These are phyloP conservation scores for Fusarium compactum DNA, from an alignment of 2,329 filamentous ascomycete genomes.

Conservation along the genomic window DNA sequence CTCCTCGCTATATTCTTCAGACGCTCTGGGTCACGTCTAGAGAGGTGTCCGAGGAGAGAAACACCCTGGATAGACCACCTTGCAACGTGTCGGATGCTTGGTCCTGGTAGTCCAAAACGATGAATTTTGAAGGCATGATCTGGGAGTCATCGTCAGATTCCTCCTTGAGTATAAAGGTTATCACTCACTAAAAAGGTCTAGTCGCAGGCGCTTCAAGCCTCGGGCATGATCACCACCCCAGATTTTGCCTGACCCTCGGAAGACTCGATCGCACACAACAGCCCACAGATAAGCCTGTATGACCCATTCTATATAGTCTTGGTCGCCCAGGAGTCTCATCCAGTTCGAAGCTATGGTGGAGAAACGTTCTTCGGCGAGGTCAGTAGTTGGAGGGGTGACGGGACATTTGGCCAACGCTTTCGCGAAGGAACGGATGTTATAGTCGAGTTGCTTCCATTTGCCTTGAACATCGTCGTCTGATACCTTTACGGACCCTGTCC, in stretches of 20 bases:
- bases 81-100: too few species aligned
- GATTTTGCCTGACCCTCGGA: neutral
- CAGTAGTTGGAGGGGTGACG: neutral
- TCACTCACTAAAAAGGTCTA: neutral
- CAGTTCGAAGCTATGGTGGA: neutral
- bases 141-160: too few species aligned
- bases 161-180: too few species aligned
- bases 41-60: too few species aligned
- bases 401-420: neutral
- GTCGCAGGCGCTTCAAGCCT: neutral
- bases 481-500: neutral
- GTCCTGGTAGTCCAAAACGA: too few species aligned
- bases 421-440: conserved; percentile 6
- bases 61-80: too few species aligned
- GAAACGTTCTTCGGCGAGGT: fast-evolving
- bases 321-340: neutral
- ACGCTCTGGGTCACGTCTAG: too few species aligned
- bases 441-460: conserved; percentile 14
- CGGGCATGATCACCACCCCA: neutral
- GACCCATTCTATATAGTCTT: neutral
- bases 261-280: neutral
- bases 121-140: too few species aligned
- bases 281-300: neutral
- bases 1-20: too few species aligned
- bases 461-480: neutral